Base-by-base conservation (phyloP, 768 basidiomycete genomes). In the Lentinula sp. region DNA sequence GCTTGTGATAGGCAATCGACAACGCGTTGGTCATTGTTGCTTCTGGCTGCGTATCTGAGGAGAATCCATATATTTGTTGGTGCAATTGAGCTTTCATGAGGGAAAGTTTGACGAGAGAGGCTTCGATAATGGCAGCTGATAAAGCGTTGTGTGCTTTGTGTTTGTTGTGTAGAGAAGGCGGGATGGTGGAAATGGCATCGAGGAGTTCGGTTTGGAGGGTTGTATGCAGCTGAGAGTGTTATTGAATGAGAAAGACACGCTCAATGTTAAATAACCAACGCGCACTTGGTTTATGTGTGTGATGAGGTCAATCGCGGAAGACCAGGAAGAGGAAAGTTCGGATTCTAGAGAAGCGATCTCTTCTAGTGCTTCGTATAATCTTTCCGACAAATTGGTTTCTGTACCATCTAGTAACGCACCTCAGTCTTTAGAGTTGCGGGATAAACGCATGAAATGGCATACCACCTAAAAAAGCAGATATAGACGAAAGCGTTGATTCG, bases 61-160 rank as follows among this genome's bases (percentile, higher is more conserved):
- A 61, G 63, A 76, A 70, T 42, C 70, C 71, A 65, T 84, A 84
- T 8, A 83, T 61, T 5, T 71, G 61, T 37, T 69, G 68, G 40
- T 75, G 71, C 3, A 77, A 69, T 23, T 75, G 74, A 6, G 75
- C 75, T 34, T 76, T 74, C n/a, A 80, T 62, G 9, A 82, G 70
- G 1, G 78, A 78, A 7, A 83, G 71, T 65, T 80, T 82, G 63
- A 81, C 74, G 9, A 84, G 70, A 2, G 75, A 74, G 3, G 76
- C 68, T 65, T 84, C 82, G 43, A 82, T 76, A 1, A 71, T 74
- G n/a, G 78, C 72, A 6, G 78, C 73, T 16, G 78, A 66, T 42
- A 80, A 71, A 46, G 79, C 78, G 46, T 73, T 68, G 0, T 70
- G 67, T 4, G 80, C 78, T 2, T 69, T 61, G 21, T 71, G 74